Conservation (phyloP, 805 yeast species). For the Starmerella apis region DNA sequence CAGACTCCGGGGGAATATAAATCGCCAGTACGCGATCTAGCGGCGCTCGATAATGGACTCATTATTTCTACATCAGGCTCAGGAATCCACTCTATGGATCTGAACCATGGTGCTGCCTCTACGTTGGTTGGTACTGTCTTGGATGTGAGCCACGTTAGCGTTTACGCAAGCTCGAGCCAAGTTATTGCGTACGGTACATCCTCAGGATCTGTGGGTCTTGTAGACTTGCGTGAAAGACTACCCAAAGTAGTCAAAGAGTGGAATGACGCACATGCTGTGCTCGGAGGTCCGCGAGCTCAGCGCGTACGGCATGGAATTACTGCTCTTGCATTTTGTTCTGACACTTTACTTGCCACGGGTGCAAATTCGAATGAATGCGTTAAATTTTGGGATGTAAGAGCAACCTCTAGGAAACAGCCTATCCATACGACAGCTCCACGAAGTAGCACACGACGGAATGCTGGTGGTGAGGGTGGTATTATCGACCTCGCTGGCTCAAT, state of each 20-base stretch:
- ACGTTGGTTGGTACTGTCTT: background rate
- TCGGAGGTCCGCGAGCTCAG: slow-evolving; percentile 7
- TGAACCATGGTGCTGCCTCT: background rate
- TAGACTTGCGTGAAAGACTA: slow-evolving; percentile 10
- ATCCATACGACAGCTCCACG: slow-evolving; percentile 2
- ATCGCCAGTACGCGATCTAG: background rate
- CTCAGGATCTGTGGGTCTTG: slow-evolving; percentile 7
- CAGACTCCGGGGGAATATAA: background rate
- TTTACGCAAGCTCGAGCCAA: background rate
- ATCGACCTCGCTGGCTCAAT: background rate
- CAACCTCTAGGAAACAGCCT: slow-evolving; percentile 9
- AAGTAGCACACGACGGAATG: background rate
- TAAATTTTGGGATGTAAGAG: slow-evolving; percentile 28
- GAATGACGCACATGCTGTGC: slow-evolving; percentile 8
- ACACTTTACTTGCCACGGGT: slow-evolving; percentile 20
- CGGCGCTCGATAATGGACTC: background rate
- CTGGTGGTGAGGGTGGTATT: background rate
- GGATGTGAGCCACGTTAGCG: background rate
- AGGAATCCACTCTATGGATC: background rate
- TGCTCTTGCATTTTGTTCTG: slow-evolving; percentile 24
- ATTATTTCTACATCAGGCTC: background rate
- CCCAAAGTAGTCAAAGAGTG: background rate
- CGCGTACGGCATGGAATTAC: slow-evolving; percentile 15
- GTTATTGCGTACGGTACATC: slow-evolving; percentile 11
- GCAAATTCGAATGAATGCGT: slow-evolving; percentile 18